Evolutionary conservation across 1,284 basidiomycete genomes (phyloP), one percentile per base, ranked within the genome.

Genomic region (Porodaedalea pini): DNA sequence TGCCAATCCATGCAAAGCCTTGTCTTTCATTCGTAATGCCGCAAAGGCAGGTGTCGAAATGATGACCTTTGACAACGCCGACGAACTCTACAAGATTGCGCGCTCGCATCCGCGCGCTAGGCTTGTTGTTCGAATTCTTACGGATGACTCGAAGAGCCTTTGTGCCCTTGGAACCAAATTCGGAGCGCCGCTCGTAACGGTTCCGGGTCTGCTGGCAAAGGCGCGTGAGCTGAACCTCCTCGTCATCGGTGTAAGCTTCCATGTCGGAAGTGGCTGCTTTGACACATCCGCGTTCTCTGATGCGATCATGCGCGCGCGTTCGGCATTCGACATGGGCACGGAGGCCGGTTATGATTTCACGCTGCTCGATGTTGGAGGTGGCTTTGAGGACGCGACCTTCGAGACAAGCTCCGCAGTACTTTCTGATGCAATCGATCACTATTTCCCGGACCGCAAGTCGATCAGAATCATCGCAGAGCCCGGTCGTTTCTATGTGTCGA

Each of bases 11-110:
- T 99, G 96, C 87, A 99, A 99, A 76, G 93, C 96, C 0, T 80
- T 85, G 6, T 96, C 93, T 6, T 98, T 97, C 74, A 83, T 99
- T 64, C 90, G 94, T 57, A 85, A 86, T 64, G 92, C 97, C 11
- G 85, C 85, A 36, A 82, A 81, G 63, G 73, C 79, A 27, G 88
- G 89, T 23, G 94, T 99, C 48, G 82, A 92, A 66, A 86, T 85
- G 75, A 98, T 98, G 92, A 98, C 96, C 0, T 99, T 99, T 69
- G 97, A 99, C 77, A 99, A 99, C 73, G 82, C 83, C 51, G 97
- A 99, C 74, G 97, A 99, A 71, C 78, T 99, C n/a, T 81, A 92
- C 82, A 99, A 99, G 77, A 85, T 99, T 64, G 86, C 91, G 47
- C 86, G 88, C 47, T 78, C 81, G 17, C 87, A 96, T 70, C 92